Conservation (phyloP, 305 asterid species). For the Plantago rigida region DNA sequence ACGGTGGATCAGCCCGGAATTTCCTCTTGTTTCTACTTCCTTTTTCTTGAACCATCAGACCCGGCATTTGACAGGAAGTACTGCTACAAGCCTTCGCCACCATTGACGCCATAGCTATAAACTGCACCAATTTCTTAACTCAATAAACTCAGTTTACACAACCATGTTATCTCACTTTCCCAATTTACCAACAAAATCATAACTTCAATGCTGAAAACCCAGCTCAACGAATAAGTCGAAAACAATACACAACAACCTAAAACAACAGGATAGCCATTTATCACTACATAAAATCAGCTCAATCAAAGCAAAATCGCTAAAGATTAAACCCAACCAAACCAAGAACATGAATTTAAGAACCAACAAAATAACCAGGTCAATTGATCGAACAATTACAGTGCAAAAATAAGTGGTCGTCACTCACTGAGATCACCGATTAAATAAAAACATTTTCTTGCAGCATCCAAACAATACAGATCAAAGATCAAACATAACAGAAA, state of each 20-base stretch:
- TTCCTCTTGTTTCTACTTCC: conserved; percentile 88
- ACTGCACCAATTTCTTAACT: conserved; percentile 34
- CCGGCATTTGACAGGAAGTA: conserved; percentile 57
- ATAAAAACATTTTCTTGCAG: conserved; percentile 13
- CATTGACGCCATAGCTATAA: conserved; percentile 57
- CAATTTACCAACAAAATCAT: conserved; percentile 8
- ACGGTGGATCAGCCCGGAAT: conserved; percentile 86
- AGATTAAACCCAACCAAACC: conserved; percentile 31
- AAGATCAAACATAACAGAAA: conserved; percentile 23
- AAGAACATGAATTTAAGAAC: conserved; percentile 15
- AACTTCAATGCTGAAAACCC: conserved; percentile 20
- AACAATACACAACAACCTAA: conserved; percentile 12
- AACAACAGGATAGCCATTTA: conserved; percentile 19
- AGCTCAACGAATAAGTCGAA: conserved; percentile 23
- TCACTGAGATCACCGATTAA: conserved; percentile 27
- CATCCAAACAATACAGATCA: conserved; percentile 26
- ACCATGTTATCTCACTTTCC: conserved; percentile 15
- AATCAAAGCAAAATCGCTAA: conserved; percentile 26
- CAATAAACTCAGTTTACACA: conserved; percentile 23
- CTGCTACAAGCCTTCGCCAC: conserved; percentile 66
- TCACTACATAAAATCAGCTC: conserved; percentile 33
- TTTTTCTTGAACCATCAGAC: conserved; percentile 58
- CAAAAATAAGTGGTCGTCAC: conserved; percentile 26
- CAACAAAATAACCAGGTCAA: conserved; percentile 17
- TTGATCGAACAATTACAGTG: conserved; percentile 24